phyloP scores from a whole-genome alignment of 257 asterid species.

The Hygrophila difformis region DNA sequence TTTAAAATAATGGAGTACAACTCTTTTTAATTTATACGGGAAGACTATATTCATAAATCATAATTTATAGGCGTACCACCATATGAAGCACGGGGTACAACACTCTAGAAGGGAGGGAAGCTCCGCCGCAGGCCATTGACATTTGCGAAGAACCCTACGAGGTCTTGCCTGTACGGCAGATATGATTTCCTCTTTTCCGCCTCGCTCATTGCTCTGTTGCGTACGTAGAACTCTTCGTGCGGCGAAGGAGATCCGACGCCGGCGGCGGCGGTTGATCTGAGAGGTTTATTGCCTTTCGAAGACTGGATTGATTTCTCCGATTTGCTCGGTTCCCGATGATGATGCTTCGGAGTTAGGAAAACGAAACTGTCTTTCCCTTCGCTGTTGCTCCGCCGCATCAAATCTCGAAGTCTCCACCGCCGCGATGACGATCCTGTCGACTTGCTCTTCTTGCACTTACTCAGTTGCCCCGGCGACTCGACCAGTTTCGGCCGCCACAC shows the following conservation, averaged over 20 bases:
- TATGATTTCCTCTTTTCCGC: slow-evolving; percentile 40
- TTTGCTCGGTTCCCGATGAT: slow-evolving; percentile 22
- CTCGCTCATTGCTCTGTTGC: slow-evolving; percentile 37
- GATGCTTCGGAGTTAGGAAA: slow-evolving; percentile 45
- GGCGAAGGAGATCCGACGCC: slow-evolving; percentile 31
- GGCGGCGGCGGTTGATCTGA: slow-evolving; percentile 8
- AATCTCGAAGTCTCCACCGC: slow-evolving; percentile 68
- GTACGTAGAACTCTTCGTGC: slow-evolving; percentile 40
- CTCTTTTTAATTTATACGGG: too few species aligned
- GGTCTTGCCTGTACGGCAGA: slow-evolving; percentile 58
- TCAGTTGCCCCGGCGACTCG: slow-evolving; percentile 41
- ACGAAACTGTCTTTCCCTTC: slow-evolving; percentile 65
- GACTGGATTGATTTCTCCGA: slow-evolving; percentile 13
- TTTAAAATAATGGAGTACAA: too few species aligned
- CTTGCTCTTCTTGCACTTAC: slow-evolving; percentile 60
- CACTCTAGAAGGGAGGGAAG: slow-evolving; percentile 27
- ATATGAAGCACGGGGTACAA: not conserved
- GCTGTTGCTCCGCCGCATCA: slow-evolving; percentile 76
- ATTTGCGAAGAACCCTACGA: slow-evolving; percentile 52
- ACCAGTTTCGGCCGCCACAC: slow-evolving; percentile 59
- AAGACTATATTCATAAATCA: too few species aligned
- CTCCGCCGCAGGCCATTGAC: slow-evolving; percentile 37
- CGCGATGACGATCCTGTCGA: slow-evolving; percentile 76
- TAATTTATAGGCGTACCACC: slow-evolving; percentile 21
- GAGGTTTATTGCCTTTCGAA: slow-evolving; percentile 2